A percentile compares a stretch with the other conserved stretches of the same genome.
These are phyloP conservation scores for Didymella exigua DNA, from an alignment of 2,329 filamentous ascomycete species.

Conservation along the genomic window DNA sequence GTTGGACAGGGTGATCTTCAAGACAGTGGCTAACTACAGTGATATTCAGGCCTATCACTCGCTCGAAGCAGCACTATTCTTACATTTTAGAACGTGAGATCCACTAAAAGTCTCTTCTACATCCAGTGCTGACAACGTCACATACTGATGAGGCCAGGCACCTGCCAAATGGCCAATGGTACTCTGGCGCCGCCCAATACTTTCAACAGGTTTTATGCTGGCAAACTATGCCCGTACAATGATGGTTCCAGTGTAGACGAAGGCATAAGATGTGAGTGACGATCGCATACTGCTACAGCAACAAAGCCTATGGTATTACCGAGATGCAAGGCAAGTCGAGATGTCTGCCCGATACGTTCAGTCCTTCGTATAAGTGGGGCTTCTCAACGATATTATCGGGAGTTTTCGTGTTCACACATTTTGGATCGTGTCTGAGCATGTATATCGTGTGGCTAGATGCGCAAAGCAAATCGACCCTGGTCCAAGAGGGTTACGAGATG, in stretches of 20 bases:
- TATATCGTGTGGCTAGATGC: slow-evolving; percentile 46
- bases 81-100: background rate
- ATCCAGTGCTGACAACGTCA: no score
- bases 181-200: slow-evolving; percentile 16
- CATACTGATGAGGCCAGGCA: slow-evolving; percentile 14
- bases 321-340: slow-evolving; percentile 20
- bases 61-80: background rate
- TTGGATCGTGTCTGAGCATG: slow-evolving; percentile 41
- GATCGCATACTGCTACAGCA: slow-evolving; percentile 29
- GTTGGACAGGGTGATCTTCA: background rate
- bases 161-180: slow-evolving; percentile 31
- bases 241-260: no score
- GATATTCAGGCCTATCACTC: background rate
- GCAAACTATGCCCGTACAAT: no score
- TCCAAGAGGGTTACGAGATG: slow-evolving; percentile 37
- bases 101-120: no score
- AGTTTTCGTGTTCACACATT: slow-evolving; percentile 39
- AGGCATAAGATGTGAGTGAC: slow-evolving; percentile 18
- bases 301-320: slow-evolving; percentile 18
- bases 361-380: slow-evolving; percentile 44
- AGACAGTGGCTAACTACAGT: background rate
- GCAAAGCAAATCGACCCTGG: slow-evolving; percentile 32
- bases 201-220: no score
- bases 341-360: slow-evolving; percentile 37
- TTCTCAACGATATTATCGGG: slow-evolving; percentile 45